Conservation (phyloP, 164 flowering plant species). For the Houttuynia cordata region DNA sequence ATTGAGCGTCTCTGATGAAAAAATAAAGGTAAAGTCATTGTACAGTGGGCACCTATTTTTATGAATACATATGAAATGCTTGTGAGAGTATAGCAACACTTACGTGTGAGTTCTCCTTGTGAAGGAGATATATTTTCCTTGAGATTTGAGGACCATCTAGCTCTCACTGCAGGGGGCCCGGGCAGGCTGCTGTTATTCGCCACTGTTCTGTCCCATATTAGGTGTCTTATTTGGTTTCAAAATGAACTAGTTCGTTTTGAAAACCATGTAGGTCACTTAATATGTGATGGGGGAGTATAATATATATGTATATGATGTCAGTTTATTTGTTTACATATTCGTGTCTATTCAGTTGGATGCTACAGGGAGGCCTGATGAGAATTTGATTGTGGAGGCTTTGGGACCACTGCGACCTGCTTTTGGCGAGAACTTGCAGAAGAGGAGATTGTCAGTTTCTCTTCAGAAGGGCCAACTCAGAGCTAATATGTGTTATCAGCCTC, state of each 20-base stretch:
- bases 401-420: constrained; percentile 42
- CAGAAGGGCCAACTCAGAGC: constrained; percentile 92
- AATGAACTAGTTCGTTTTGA: no score
- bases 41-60: no score
- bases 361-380: constrained; percentile 92
- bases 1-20: constrained; percentile 48
- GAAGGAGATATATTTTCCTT: background rate
- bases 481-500: constrained; percentile 56
- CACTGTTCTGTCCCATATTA: no score
- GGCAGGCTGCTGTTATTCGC: no score
- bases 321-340: constrained; percentile 4
- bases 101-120: background rate
- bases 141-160: no score
- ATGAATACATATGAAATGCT: no score
- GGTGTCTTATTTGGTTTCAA: no score
- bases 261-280: no score
- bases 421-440: constrained; percentile 34
- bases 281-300: no score
- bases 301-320: background rate
- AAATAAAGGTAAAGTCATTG: constrained; percentile 47
- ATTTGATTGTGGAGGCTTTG: constrained; percentile 57
- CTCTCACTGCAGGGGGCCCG: no score
- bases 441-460: constrained; percentile 58
- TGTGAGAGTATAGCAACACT: background rate
- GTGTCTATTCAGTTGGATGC: constrained; percentile 61